These are phyloP conservation scores for Betula pendula DNA, from an alignment of 306 rosid species.

Conservation along the genomic window DNA sequence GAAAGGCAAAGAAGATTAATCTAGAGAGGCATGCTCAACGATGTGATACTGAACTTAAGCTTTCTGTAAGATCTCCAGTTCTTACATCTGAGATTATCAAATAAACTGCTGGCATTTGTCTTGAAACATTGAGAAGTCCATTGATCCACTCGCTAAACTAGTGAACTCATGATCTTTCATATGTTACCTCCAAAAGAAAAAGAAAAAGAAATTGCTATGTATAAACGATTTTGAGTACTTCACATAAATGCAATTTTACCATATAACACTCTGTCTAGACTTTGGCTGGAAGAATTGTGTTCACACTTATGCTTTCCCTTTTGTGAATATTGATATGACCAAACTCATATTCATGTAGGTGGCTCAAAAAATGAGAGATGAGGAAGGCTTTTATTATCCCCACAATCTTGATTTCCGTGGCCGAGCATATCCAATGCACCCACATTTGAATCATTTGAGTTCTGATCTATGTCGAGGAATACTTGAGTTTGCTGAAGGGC, in stretches of 20 bases:
- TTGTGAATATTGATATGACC: slow-evolving; percentile 20
- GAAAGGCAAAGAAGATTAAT: slow-evolving; percentile 82
- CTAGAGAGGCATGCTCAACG: slow-evolving; percentile 81
- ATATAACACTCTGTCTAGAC: slow-evolving; percentile 7
- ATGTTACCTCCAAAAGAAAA: background rate
- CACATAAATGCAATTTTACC: slow-evolving; percentile 3
- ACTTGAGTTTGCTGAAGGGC: slow-evolving; percentile 84
- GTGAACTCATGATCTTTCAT: slow-evolving; percentile 16
- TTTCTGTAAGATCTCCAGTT: slow-evolving; percentile 63
- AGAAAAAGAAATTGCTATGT: background rate
- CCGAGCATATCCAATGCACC: slow-evolving; percentile 94
- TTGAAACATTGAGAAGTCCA: slow-evolving; percentile 9
- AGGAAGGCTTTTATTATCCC: slow-evolving; percentile 86
- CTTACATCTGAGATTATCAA: slow-evolving; percentile 1
- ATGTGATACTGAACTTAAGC: slow-evolving; percentile 85
- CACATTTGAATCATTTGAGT: slow-evolving; percentile 84
- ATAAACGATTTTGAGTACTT: background rate
- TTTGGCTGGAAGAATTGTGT: background rate
- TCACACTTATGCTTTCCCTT: slow-evolving; percentile 19
- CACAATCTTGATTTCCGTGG: slow-evolving; percentile 94
- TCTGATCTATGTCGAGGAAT: slow-evolving; percentile 90
- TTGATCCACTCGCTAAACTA: background rate
- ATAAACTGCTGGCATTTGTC: background rate
- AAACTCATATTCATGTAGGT: slow-evolving; percentile 53
- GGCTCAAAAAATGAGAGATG: slow-evolving; percentile 78